Conservation (phyloP, 2,329 filamentous ascomycete species). For the Westerdykella sp. region DNA sequence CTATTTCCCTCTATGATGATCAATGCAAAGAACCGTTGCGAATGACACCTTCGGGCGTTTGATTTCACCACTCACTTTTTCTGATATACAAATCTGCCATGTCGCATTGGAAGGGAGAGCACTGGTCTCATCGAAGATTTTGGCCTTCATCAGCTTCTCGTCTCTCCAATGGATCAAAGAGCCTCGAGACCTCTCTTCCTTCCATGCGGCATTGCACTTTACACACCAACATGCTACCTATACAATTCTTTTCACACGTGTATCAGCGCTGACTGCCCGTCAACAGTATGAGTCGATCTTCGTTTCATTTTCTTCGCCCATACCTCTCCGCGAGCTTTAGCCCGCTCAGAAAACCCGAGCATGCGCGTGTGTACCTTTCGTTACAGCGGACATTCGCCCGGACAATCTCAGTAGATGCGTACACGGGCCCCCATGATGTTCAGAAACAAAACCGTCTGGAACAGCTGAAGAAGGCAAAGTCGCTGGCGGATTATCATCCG, state of each 20-base stretch:
- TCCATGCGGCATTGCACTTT: neutral
- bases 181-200: neutral
- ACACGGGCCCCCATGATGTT: conserved; percentile 36
- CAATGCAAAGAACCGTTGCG: conserved; percentile 59
- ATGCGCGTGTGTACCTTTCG: conserved; percentile 48
- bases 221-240: neutral
- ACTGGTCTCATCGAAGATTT: no score
- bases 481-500: conserved; percentile 52
- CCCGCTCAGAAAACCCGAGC: conserved; percentile 35
- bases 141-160: no score
- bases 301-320: conserved; percentile 52
- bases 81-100: conserved; percentile 23
- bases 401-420: conserved; percentile 13
- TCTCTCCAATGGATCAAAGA: neutral
- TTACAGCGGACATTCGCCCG: conserved; percentile 30
- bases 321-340: conserved; percentile 44
- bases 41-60: conserved; percentile 53
- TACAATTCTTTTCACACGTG: neutral
- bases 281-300: conserved; percentile 42
- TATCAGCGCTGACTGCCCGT: conserved; percentile 31
- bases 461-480: conserved; percentile 47
- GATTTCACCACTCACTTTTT: conserved; percentile 39
- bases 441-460: conserved; percentile 49
- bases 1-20: conserved; percentile 23
- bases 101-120: conserved; percentile 1